A percentile compares a stretch with the other conserved stretches of the same genome.
These are phyloP conservation scores for Blastocystis sp. DNA, from an alignment of 352 stramenopile species.

Conservation along the genomic window DNA sequence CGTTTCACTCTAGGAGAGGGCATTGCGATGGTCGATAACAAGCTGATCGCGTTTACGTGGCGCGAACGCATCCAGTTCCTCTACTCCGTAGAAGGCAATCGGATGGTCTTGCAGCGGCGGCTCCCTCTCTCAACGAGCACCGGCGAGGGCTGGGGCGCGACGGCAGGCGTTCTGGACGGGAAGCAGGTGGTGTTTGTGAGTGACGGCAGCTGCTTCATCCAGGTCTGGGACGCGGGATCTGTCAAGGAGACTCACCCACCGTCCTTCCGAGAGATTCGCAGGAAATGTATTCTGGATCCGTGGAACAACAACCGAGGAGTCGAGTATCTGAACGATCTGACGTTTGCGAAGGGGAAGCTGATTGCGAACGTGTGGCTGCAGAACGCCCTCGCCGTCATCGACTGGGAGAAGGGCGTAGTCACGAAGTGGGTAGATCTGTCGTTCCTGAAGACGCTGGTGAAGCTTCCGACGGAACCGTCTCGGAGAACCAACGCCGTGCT, in stretches of 20 bases:
- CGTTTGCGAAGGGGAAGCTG: background rate
- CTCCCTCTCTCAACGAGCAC: background rate
- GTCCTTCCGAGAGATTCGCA: too few relatives aligned
- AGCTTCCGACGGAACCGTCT: background rate
- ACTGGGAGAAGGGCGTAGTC: constrained; percentile 2
- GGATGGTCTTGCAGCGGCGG: background rate
- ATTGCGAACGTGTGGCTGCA: constrained; percentile 23
- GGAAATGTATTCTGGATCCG: constrained; percentile 35
- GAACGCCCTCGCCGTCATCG: background rate
- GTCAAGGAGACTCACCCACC: too few relatives aligned
- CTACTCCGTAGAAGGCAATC: background rate
- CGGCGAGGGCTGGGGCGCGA: constrained; percentile 16
- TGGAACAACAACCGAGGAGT: background rate
- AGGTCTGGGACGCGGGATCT: constrained; percentile 1
- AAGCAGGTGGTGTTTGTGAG: background rate
- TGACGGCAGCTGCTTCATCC: constrained; percentile 13
- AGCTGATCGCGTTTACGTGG: constrained; percentile 7
- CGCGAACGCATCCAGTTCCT: background rate
- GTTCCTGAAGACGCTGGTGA: background rate
- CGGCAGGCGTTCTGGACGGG: background rate
- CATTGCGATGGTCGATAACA: background rate
- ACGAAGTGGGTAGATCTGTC: constrained; percentile 4
- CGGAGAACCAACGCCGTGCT: background rate
- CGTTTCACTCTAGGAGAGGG: background rate
- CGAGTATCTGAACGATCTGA: constrained; percentile 1